Conservation (phyloP, 176 grass and related monocot species). For the Rhynchospora pubera region DNA sequence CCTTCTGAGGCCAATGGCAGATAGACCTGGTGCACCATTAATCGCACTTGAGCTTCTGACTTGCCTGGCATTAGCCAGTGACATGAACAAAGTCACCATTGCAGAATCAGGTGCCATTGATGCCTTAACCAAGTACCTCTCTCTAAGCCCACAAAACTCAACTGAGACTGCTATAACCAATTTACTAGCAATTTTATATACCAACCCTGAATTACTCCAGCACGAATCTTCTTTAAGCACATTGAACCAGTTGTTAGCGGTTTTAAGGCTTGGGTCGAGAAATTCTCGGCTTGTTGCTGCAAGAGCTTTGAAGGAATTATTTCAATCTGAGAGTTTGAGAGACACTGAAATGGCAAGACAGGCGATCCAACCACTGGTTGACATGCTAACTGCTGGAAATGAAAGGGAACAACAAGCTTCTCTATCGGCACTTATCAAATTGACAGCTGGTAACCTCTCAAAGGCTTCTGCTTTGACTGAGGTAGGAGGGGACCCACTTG, state of each 20-base stretch:
- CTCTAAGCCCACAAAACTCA: conserved; percentile 90
- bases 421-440: conserved; percentile 73
- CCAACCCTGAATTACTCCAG: conserved; percentile 69
- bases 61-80: conserved; percentile 58
- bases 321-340: conserved; percentile 84
- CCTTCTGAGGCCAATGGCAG: conserved; percentile 87
- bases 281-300: conserved; percentile 85
- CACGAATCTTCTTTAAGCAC: conserved; percentile 83
- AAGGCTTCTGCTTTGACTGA: conserved; percentile 82
- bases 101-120: conserved; percentile 83
- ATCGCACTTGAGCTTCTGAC: conserved; percentile 84
- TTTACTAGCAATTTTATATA: conserved; percentile 73
- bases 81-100: conserved; percentile 75
- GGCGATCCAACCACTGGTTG: conserved; percentile 85
- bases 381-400: conserved; percentile 88
- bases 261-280: conserved; percentile 84
- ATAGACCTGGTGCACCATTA: conserved; percentile 87
- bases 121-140: conserved; percentile 88
- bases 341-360: conserved; percentile 88
- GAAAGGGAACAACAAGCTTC: conserved; percentile 88
- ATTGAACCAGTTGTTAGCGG: conserved; percentile 86
- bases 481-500: conserved; percentile 65
- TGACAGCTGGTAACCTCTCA: conserved; percentile 63
- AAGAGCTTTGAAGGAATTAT: conserved; percentile 78
- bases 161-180: conserved; percentile 86